Percentiles rank a stretch among this genome's conserved stretches.
Conservation (phyloP, 2,329 filamentous ascomycete species). For the Colletotrichum sp. region DNA sequence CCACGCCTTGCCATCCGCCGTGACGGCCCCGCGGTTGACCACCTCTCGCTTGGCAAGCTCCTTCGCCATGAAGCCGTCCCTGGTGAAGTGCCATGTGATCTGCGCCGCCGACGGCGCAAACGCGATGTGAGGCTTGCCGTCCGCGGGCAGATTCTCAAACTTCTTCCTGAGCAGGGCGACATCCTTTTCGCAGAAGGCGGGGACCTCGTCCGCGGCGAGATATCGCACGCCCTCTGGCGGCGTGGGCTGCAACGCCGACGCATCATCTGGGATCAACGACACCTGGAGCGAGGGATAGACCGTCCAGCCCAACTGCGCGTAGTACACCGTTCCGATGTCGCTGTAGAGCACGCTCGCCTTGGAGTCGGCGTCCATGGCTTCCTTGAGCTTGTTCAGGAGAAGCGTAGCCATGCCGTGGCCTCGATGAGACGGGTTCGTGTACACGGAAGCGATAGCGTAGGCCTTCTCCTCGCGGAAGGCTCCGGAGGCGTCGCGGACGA, state of each 20-base stretch:
- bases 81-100: slow-evolving; percentile 36
- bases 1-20: slow-evolving; percentile 30
- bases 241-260: slow-evolving; percentile 7
- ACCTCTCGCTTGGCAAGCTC: slow-evolving; percentile 24
- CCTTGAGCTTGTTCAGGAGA: slow-evolving; percentile 36
- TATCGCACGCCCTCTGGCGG: slow-evolving; percentile 26
- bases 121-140: slow-evolving; percentile 34
- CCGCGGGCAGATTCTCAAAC: slow-evolving; percentile 6
- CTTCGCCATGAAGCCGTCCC: slow-evolving; percentile 31
- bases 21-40: slow-evolving; percentile 27
- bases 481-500: slow-evolving; percentile 26
- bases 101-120: slow-evolving; percentile 34
- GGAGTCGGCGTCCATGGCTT: slow-evolving; percentile 36
- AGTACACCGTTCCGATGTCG: slow-evolving; percentile 36
- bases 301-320: slow-evolving; percentile 38
- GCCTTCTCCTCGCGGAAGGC: slow-evolving; percentile 29
- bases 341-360: slow-evolving; percentile 41
- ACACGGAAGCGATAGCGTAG: slow-evolving; percentile 39
- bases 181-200: slow-evolving; percentile 29
- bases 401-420: slow-evolving; percentile 38
- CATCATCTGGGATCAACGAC: slow-evolving; percentile 32
- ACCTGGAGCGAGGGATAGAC: slow-evolving; percentile 35
- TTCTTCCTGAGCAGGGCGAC: slow-evolving; percentile 27
- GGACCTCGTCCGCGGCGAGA: slow-evolving; percentile 26
- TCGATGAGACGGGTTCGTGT: slow-evolving; percentile 38